Evolutionary conservation across 495 filamentous ascomycete species (phyloP).

Genomic region (Penicillium manginii): DNA sequence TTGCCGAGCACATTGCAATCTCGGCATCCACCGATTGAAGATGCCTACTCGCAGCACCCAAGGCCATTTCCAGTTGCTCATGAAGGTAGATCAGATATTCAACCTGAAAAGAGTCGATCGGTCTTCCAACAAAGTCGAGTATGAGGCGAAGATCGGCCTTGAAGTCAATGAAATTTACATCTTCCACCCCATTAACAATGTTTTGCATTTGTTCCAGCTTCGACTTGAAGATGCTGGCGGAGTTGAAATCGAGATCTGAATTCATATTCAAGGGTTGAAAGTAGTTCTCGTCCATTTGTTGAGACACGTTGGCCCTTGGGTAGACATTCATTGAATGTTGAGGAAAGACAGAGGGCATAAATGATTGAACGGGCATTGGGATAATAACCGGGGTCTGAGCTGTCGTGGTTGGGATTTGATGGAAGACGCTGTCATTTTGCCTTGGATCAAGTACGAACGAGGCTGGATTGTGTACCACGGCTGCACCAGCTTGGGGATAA

Average conservation of each 20-base stretch:
- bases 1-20: neutral
- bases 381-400: neutral
- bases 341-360: neutral
- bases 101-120: neutral
- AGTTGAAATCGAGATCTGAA: neutral
- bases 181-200: constrained; percentile 16
- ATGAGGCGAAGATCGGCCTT: neutral
- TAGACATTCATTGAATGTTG: neutral
- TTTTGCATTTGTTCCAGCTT: neutral
- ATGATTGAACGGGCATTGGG: neutral
- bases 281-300: neutral
- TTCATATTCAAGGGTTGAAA: neutral
- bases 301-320: neutral
- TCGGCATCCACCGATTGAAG: neutral
- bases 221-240: neutral
- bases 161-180: constrained; percentile 22
- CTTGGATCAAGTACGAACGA: neutral
- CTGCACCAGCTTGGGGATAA: neutral
- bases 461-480: neutral
- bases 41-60: neutral
- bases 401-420: neutral
- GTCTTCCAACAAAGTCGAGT: neutral
- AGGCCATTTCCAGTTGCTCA: neutral
- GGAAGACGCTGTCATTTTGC: neutral
- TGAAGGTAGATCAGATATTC: neutral